Evolutionary conservation across 805 yeast genomes (phyloP), one percentile per base, ranked within the genome.

Genomic region (Clavispora asparagi): DNA sequence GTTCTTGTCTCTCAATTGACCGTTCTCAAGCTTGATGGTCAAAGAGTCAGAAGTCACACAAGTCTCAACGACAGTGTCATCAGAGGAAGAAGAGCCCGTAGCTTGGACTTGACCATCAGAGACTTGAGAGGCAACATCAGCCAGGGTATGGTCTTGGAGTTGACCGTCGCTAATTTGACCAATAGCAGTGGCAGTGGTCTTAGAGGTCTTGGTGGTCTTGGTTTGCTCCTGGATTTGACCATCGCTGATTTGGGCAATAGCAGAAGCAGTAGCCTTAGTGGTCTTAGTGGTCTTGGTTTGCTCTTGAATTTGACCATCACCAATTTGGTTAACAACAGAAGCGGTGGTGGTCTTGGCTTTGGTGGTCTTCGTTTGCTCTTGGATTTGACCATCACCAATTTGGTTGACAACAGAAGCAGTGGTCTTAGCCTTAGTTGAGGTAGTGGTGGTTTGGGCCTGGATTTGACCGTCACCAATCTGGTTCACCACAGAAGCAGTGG

Each of bases 241-340:
- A 52, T 76, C 80, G 43, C 67, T 64, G 50, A 73, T 74, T 59
- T 50, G 53, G 70, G 75, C 60, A 42, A 74, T 68, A 44, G 65
- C 58, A 43, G 69, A 63, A 19, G 76, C 78, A 52, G 86, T 83
- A 59, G 75, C 78, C 56, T 81, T 76, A 48, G 86, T 75, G 28
- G 85, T 38, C 27, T 42, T 44, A 28, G 51, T 36, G 28, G 85
- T 23, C 19, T 40, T 43, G 30, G 49, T 40, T 19, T 50, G 45
- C 36, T 48, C 42, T 43, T 50, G 54, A 25, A 50, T 43, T 42
- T 50, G 33, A 47, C 51, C 53, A 58, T 52, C 40, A 52, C 46
- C 57, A 40, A 64, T 65, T 54, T 66, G 71, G 52, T 54, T 57
- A 8, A 64, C 55, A 1, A 54, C 62, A 17, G 59, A 48, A 28